Percentiles rank a stretch among this genome's conserved stretches.
These are phyloP conservation scores for Debaryomyces maramus DNA, from an alignment of 805 yeast species.

Conservation along the genomic window DNA sequence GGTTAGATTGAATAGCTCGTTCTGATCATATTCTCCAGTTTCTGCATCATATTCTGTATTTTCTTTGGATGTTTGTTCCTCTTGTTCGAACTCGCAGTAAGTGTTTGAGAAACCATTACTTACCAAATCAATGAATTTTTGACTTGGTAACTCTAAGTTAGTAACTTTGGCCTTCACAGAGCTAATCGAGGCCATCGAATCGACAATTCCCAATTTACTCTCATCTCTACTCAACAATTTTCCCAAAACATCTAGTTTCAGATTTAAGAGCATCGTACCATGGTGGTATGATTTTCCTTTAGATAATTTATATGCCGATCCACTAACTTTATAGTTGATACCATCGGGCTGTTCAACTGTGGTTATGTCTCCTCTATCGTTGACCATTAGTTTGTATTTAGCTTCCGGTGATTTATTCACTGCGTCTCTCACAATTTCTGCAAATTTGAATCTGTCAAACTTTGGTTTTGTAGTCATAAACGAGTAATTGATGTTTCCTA, in stretches of 20 bases:
- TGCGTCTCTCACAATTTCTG: slow-evolving; percentile 40
- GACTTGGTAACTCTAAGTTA: slow-evolving; percentile 52
- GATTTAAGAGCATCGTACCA: slow-evolving; percentile 86
- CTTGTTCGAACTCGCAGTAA: slow-evolving; percentile 22
- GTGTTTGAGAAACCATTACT: slow-evolving; percentile 36
- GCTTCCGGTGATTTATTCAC: slow-evolving; percentile 21
- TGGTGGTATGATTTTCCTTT: slow-evolving; percentile 86
- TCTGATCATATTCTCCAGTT: slow-evolving; percentile 25
- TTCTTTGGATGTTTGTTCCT: neutral
- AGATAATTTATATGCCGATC: slow-evolving; percentile 88
- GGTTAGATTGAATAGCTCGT: slow-evolving; percentile 33
- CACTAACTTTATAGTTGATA: slow-evolving; percentile 65
- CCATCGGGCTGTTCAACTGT: slow-evolving; percentile 30
- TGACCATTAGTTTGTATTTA: slow-evolving; percentile 45
- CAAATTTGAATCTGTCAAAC: slow-evolving; percentile 62
- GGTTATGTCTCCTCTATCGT: slow-evolving; percentile 79
- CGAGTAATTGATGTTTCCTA: slow-evolving; percentile 84
- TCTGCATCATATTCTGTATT: slow-evolving; percentile 8
- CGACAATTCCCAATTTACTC: slow-evolving; percentile 39
- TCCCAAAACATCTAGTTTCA: slow-evolving; percentile 60
- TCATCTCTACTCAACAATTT: slow-evolving; percentile 55
- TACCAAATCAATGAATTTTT: slow-evolving; percentile 49
- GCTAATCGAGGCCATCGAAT: slow-evolving; percentile 55
- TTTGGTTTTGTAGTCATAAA: slow-evolving; percentile 67
- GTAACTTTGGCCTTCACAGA: slow-evolving; percentile 82